These are phyloP conservation scores for Vaucheria bursata DNA, from an alignment of 352 stramenopile genomes.

Conservation along the genomic window DNA sequence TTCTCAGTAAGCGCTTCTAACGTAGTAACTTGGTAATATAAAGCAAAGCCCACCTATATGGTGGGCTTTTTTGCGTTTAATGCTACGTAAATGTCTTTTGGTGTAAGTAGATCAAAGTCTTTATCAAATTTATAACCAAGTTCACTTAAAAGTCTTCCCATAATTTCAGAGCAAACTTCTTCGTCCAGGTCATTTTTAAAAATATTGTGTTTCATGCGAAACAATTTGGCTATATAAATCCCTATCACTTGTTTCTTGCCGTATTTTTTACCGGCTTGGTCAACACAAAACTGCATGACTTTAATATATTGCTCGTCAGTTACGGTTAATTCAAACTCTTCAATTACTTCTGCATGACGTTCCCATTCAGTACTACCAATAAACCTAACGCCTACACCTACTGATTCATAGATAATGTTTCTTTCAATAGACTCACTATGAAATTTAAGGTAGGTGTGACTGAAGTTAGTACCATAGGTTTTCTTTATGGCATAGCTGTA, in stretches of 20 bases:
- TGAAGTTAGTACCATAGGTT: neutral
- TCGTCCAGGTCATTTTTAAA: neutral
- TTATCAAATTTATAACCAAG: neutral
- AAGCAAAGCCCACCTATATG: too few relatives aligned
- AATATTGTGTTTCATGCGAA: neutral
- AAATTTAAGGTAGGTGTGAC: neutral
- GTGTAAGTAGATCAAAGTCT: neutral
- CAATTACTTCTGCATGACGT: neutral
- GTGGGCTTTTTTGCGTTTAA: too few relatives aligned
- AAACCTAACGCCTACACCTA: neutral
- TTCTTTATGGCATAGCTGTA: neutral
- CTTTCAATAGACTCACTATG: neutral
- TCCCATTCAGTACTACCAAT: neutral
- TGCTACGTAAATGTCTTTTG: constrained; percentile 4
- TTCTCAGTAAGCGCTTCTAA: too few relatives aligned
- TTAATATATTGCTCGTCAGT: neutral
- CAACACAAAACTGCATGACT: neutral
- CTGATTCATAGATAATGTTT: neutral
- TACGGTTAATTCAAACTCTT: neutral
- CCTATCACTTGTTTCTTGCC: neutral
- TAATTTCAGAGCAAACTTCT: neutral
- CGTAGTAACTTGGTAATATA: too few relatives aligned
- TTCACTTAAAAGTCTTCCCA: neutral
- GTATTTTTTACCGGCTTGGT: neutral
- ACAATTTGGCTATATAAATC: neutral